phyloP scores from a whole-genome alignment of 495 filamentous ascomycete species.

The Terfezia claveryi region DNA sequence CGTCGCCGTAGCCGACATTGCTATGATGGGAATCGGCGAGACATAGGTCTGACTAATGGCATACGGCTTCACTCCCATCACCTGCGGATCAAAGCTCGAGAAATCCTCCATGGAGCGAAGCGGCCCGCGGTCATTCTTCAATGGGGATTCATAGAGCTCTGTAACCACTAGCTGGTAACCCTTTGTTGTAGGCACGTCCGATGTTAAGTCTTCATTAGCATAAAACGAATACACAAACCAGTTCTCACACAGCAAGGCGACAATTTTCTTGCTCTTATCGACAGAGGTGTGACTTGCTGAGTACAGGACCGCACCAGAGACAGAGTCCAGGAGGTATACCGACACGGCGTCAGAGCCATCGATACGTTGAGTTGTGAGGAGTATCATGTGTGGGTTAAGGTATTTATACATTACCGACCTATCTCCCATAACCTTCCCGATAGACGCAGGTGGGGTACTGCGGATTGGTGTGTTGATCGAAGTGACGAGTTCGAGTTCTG shows the following conservation, averaged over 20 bases:
- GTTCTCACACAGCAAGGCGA: constrained; percentile 69
- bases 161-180: constrained; percentile 73
- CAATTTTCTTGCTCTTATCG: constrained; percentile 51
- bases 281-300: constrained; percentile 46
- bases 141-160: constrained; percentile 70
- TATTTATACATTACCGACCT: constrained; percentile 94
- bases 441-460: constrained; percentile 80
- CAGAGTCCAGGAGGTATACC: constrained; percentile 67
- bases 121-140: constrained; percentile 63
- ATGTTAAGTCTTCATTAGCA: constrained; percentile 29
- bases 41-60: constrained; percentile 60
- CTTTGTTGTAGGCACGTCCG: constrained; percentile 33
- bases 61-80: constrained; percentile 33
- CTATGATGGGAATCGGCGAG: constrained; percentile 50
- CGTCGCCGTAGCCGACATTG: constrained; percentile 68
- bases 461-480: constrained; percentile 41
- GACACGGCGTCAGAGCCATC: constrained; percentile 32
- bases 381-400: constrained; percentile 65
- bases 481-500: constrained; percentile 41
- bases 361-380: constrained; percentile 40
- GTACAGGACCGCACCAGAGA: constrained; percentile 61
- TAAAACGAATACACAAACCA: constrained; percentile 89
- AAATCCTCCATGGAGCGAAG: constrained; percentile 45
- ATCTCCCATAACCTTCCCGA: constrained; percentile 79
- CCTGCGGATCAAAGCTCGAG: constrained; percentile 42